Evolutionary conservation across 306 rosid genomes (phyloP).

Genomic region (Sophora flavescens): DNA sequence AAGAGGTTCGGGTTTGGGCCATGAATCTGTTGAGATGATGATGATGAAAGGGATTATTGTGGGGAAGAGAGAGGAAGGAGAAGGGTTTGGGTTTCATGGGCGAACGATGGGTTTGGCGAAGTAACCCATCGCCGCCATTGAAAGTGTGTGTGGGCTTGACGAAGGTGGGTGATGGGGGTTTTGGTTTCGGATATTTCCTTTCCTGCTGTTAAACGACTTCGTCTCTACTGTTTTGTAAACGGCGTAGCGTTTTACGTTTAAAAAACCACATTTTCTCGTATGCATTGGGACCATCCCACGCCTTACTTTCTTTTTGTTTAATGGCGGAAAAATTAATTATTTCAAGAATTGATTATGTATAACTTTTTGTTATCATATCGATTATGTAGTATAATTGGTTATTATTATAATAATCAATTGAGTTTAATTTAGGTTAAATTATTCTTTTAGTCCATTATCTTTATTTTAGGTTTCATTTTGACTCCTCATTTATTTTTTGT

Average conservation of each 20-base stretch:
- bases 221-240: background rate
- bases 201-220: background rate
- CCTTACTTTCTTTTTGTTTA: too few relatives aligned
- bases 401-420: too few relatives aligned
- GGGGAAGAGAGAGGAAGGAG: conserved; percentile 19
- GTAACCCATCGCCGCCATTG: conserved; percentile 41
- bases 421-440: too few relatives aligned
- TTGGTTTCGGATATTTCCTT: background rate
- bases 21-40: conserved; percentile 44
- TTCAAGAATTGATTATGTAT: too few relatives aligned
- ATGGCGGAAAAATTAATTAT: too few relatives aligned
- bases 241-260: background rate
- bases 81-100: conserved; percentile 71
- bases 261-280: background rate
- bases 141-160: background rate
- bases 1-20: conserved; percentile 52
- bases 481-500: too few relatives aligned
- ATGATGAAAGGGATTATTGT: background rate
- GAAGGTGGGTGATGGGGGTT: background rate
- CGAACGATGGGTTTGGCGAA: conserved; percentile 41
- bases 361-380: too few relatives aligned
- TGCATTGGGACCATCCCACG: too few relatives aligned
- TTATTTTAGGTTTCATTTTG: too few relatives aligned
- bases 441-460: too few relatives aligned
- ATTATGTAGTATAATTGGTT: too few relatives aligned